Percentiles rank a stretch among this genome's conserved stretches.
phyloP scores from a whole-genome alignment of 1,284 basidiomycete species.

The Sanghuangporus weigelae region DNA sequence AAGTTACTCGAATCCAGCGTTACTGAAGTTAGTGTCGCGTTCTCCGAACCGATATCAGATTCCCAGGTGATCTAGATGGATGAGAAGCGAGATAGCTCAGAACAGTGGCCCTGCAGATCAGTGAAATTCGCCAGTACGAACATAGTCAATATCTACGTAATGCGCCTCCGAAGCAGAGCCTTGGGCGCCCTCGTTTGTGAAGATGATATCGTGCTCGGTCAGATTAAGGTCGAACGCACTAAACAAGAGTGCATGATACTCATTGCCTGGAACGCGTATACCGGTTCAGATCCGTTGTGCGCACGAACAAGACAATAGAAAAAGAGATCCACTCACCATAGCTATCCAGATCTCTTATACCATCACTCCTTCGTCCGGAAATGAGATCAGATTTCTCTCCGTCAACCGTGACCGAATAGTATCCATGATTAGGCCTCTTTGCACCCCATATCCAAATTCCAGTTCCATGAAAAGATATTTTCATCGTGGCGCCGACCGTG shows the following conservation, averaged over 20 bases:
- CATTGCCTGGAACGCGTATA: not conserved
- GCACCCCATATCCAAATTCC: conserved; percentile 31
- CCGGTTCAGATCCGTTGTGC: not conserved
- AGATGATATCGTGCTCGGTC: conserved; percentile 12
- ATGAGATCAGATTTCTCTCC: not conserved
- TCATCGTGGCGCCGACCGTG: conserved; percentile 24
- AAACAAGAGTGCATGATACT: conserved; percentile 16
- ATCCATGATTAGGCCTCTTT: conserved; percentile 28
- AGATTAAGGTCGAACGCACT: conserved; percentile 5
- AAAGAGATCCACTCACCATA: not conserved
- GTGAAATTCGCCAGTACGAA: conserved; percentile 11
- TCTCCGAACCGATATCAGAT: not conserved
- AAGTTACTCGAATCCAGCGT: not conserved
- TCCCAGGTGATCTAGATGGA: conserved; percentile 19
- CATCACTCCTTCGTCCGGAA: conserved; percentile 1
- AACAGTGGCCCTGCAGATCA: conserved; percentile 13
- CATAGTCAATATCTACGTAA: conserved; percentile 23
- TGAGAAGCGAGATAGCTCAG: not conserved
- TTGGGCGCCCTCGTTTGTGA: conserved; percentile 12
- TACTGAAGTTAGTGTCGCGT: not conserved
- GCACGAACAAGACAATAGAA: not conserved
- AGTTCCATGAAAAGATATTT: conserved; percentile 32
- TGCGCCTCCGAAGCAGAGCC: not conserved
- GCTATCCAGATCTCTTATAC: not conserved
- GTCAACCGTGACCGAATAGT: conserved; percentile 19